Evolutionary conservation across 1,284 basidiomycete genomes (phyloP).

Genomic region (Xerocomus nothofagi): DNA sequence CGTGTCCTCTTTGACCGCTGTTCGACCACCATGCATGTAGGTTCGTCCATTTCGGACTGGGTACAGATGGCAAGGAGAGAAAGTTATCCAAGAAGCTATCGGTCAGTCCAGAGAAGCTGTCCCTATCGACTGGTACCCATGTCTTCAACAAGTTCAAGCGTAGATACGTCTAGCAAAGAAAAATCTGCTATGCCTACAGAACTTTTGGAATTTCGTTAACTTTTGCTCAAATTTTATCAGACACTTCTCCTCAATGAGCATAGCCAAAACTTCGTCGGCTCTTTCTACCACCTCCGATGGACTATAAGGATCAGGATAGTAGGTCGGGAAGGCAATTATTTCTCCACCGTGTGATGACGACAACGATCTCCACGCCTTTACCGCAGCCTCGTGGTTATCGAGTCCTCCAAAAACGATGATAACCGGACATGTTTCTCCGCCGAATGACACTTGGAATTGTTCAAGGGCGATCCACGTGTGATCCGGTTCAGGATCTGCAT

Average conservation of each 20-base stretch:
- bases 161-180: constrained; percentile 23
- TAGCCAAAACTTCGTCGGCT: constrained; percentile 19
- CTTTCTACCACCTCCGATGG: constrained; percentile 16
- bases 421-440: constrained; percentile 25
- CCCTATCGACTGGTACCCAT: not conserved
- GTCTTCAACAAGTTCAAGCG: not conserved
- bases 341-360: constrained; percentile 10
- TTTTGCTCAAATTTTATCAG: constrained; percentile 23
- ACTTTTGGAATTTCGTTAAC: constrained; percentile 23
- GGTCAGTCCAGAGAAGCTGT: too few species aligned
- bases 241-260: constrained; percentile 27
- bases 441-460: constrained; percentile 18
- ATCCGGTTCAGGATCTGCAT: constrained; percentile 8
- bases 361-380: constrained; percentile 16
- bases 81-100: not conserved
- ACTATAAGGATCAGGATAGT: constrained; percentile 17
- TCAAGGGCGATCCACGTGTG: constrained; percentile 20
- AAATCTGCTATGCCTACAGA: constrained; percentile 19
- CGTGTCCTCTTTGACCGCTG: not conserved
- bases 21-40: not conserved
- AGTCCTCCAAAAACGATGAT: constrained; percentile 28
- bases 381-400: constrained; percentile 15
- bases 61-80: not conserved
- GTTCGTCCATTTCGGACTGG: not conserved
- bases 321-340: constrained; percentile 25